Percentiles rank a stretch among this genome's conserved stretches.
Conservation (phyloP, 139 green algal genomes). For the Monoraphidium neglectum region DNA sequence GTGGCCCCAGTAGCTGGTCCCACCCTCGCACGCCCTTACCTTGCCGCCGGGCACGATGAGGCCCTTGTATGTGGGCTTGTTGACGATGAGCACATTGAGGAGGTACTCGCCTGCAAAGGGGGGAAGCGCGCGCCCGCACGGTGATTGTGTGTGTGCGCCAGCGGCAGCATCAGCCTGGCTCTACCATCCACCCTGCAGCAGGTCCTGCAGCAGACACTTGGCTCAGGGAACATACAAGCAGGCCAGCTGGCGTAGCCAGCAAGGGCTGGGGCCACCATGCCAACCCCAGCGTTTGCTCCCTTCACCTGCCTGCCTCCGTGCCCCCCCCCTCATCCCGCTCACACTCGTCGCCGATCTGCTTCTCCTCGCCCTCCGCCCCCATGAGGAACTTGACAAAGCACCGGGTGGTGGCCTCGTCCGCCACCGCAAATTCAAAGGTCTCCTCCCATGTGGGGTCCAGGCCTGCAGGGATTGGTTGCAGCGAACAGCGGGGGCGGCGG, state of each 20-base stretch:
- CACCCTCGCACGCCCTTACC: constrained; percentile 1
- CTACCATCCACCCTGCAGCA: too few species aligned
- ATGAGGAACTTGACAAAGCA: constrained; percentile 42
- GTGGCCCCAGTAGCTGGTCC: not conserved
- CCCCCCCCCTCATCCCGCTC: not conserved
- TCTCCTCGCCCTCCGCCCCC: constrained; percentile 36
- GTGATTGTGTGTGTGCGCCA: too few species aligned
- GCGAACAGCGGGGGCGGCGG: not conserved
- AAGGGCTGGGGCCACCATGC: too few species aligned
- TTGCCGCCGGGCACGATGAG: constrained; percentile 58
- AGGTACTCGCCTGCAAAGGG: constrained; percentile 42
- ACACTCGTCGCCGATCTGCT: constrained; percentile 52
- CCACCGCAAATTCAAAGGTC: constrained; percentile 44
- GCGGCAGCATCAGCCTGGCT: too few species aligned
- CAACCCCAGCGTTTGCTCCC: too few species aligned
- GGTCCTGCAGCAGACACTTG: too few species aligned
- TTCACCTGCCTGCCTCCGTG: too few species aligned
- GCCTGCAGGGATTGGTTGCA: constrained; percentile 18
- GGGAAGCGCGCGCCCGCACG: too few species aligned
- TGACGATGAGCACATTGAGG: constrained; percentile 39
- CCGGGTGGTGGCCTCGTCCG: constrained; percentile 41
- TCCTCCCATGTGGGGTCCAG: constrained; percentile 59
- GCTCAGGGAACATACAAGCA: too few species aligned
- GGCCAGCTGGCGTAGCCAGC: too few species aligned
- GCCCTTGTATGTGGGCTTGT: constrained; percentile 60